These are phyloP conservation scores for Leccinum longicurvipes DNA, from an alignment of 768 basidiomycete species.

Conservation along the genomic window DNA sequence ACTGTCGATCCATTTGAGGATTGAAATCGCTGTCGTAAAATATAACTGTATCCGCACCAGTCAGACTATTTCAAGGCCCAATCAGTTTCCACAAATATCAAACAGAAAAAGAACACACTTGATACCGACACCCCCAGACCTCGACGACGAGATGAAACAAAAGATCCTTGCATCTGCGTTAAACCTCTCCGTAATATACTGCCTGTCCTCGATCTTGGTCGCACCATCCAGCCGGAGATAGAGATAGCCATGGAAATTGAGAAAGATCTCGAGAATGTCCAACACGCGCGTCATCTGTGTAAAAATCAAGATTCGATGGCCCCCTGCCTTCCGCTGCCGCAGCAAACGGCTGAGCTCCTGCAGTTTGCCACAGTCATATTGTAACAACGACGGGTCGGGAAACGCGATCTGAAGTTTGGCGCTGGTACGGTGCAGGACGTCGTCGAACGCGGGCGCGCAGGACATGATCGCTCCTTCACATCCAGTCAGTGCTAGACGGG, in stretches of 20 bases:
- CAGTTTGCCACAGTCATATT: constrained; percentile 96
- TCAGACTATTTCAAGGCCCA: constrained; percentile 45
- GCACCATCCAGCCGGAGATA: constrained; percentile 94
- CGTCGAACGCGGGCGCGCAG: constrained; percentile 55
- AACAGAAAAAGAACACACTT: constrained; percentile 54
- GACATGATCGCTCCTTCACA: constrained; percentile 25
- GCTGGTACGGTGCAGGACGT: constrained; percentile 61
- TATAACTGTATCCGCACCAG: constrained; percentile 91
- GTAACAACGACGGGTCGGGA: constrained; percentile 82
- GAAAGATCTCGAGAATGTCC: constrained; percentile 90
- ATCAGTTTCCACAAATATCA: constrained; percentile 15
- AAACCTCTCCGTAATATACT: constrained; percentile 85
- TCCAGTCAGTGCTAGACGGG: constrained; percentile 56
- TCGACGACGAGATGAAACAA: constrained; percentile 86
- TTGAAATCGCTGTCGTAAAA: constrained; percentile 98
- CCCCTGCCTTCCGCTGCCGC: constrained; percentile 79
- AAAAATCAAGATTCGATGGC: constrained; percentile 91
- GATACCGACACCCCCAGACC: constrained; percentile 88
- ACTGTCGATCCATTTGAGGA: constrained; percentile 97
- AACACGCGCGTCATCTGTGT: constrained; percentile 96
- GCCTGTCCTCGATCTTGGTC: constrained; percentile 92
- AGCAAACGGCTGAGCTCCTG: constrained; percentile 79
- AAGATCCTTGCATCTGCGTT: constrained; percentile 75
- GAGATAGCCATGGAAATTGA: constrained; percentile 89
- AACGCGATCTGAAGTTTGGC: constrained; percentile 93